phyloP scores from a whole-genome alignment of 495 filamentous ascomycete species.

The Hypoxylon lienhwacheense region DNA sequence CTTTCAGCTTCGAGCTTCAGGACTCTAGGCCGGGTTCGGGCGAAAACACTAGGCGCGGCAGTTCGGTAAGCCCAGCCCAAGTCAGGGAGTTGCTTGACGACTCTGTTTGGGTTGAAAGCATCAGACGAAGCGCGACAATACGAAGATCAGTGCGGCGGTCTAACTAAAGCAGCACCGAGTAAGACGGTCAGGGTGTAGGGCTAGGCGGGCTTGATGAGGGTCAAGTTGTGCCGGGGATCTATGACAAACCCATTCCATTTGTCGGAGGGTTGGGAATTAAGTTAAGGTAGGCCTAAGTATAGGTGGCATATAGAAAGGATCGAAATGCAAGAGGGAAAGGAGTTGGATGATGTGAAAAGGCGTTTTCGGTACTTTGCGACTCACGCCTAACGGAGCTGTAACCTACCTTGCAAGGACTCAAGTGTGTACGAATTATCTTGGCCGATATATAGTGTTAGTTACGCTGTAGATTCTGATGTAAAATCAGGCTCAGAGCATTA shows the following conservation, averaged over 20 bases:
- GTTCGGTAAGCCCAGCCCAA: conserved; percentile 73
- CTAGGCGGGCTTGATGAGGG: too few species aligned
- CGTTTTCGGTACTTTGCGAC: conserved; percentile 24
- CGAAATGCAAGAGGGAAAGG: conserved; percentile 17
- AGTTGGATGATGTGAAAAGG: conserved; percentile 32
- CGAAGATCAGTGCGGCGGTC: conserved; percentile 52
- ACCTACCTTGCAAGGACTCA: too few species aligned
- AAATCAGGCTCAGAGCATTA: too few species aligned
- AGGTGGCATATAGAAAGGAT: conserved; percentile 15
- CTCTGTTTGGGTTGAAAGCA: conserved; percentile 90
- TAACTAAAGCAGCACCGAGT: conserved; percentile 32
- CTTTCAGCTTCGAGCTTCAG: conserved; percentile 52
- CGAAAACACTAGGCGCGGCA: conserved; percentile 60
- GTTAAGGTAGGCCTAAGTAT: too few species aligned
- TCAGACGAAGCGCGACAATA: conserved; percentile 82
- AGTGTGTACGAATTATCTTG: too few species aligned
- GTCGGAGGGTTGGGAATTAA: conserved; percentile 7
- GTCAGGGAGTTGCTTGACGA: conserved; percentile 80
- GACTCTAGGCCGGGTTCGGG: conserved; percentile 33
- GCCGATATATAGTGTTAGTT: too few species aligned
- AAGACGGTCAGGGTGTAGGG: too few species aligned
- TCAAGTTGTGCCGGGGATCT: conserved; percentile 11
- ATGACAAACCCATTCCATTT: conserved; percentile 3
- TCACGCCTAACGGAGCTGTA: conserved; percentile 10
- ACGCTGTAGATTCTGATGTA: too few species aligned